Evolutionary conservation across 495 filamentous ascomycete genomes (phyloP).

Genomic region (Xylaria scruposa): DNA sequence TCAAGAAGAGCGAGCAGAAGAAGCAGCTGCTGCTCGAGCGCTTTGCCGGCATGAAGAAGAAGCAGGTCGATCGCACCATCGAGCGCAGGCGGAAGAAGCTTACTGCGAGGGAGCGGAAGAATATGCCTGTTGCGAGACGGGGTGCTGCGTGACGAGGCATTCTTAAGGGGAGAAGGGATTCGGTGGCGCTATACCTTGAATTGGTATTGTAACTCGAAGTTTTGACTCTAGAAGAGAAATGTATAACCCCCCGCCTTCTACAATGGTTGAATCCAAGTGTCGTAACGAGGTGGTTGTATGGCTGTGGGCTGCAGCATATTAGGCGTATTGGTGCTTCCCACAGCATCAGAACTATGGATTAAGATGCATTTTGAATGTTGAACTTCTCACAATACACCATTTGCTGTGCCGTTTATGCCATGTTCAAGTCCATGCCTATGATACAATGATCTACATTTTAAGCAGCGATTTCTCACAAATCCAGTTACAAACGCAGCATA

Average conservation of each 20-base stretch:
- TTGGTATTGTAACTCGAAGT: neutral
- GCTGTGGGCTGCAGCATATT: neutral
- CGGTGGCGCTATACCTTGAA: neutral
- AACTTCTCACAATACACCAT: neutral
- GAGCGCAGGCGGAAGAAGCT: slow-evolving; percentile 87
- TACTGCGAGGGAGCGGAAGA: slow-evolving; percentile 78
- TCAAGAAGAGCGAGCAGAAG: slow-evolving; percentile 91
- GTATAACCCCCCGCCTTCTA: neutral
- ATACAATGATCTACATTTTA: slow-evolving; percentile 22
- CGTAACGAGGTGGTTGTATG: too few species aligned
- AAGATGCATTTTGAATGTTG: neutral
- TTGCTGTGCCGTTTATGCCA: neutral
- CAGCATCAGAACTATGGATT: neutral
- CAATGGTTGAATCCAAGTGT: neutral
- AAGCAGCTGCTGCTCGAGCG: slow-evolving; percentile 78
- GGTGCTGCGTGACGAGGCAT: slow-evolving; percentile 27
- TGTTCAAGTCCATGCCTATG: slow-evolving; percentile 5
- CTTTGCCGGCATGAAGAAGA: slow-evolving; percentile 79
- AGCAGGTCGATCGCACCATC: slow-evolving; percentile 78
- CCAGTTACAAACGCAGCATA: slow-evolving; percentile 16
- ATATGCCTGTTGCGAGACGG: slow-evolving; percentile 72
- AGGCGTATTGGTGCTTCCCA: neutral
- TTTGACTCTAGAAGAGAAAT: neutral
- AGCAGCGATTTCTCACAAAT: neutral
- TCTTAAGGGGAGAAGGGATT: neutral